These are phyloP conservation scores for Malbranchea zuffiana DNA, from an alignment of 2,329 filamentous ascomycete species.

Conservation along the genomic window DNA sequence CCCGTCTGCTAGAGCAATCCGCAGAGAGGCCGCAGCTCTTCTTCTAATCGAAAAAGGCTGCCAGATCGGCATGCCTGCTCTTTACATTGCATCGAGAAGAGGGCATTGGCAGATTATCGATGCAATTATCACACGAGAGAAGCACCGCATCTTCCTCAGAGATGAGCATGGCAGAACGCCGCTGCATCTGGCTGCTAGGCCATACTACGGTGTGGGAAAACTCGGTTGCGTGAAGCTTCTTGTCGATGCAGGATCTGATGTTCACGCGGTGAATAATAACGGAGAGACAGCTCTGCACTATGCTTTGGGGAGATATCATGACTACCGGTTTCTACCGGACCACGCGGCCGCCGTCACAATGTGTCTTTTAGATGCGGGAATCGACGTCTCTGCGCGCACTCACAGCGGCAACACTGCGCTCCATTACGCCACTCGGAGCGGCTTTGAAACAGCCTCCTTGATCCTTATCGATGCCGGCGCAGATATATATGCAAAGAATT, in stretches of 20 bases:
- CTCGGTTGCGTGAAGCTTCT: background rate
- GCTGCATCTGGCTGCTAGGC: background rate
- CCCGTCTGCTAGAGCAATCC: too few relatives aligned
- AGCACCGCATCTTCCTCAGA: background rate
- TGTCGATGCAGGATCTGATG: background rate
- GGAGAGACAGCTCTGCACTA: background rate
- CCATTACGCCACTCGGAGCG: background rate
- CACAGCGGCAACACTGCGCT: background rate
- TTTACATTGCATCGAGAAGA: background rate
- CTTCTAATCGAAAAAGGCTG: background rate
- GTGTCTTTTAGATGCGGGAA: background rate
- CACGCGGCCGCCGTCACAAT: background rate
- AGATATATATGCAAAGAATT: background rate
- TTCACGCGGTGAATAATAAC: background rate
- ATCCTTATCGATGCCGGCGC: background rate
- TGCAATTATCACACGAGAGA: background rate
- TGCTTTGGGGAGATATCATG: background rate
- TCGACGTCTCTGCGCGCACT: background rate
- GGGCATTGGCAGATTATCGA: background rate
- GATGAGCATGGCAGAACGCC: background rate
- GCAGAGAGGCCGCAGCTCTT: too few relatives aligned
- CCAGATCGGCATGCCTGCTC: background rate
- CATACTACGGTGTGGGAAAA: background rate
- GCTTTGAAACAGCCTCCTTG: background rate
- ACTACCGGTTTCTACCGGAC: background rate